Percentiles rank a stretch among this genome's conserved stretches.
These are phyloP conservation scores for Solanum lycopersicoides DNA, from an alignment of 257 asterid genomes.

Conservation along the genomic window DNA sequence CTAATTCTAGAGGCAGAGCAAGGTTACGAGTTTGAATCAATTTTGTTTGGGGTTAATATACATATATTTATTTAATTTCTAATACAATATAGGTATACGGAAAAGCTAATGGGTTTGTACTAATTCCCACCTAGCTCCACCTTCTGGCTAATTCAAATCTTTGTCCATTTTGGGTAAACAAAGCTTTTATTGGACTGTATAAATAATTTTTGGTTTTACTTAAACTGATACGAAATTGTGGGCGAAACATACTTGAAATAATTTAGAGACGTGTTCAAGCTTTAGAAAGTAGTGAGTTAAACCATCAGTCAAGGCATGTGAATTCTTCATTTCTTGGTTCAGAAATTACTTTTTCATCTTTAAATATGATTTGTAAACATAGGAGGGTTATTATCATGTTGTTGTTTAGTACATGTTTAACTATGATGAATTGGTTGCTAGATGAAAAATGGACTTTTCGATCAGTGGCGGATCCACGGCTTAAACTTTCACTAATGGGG, in stretches of 20 bases:
- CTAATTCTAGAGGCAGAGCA: neutral
- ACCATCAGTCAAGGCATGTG: neutral
- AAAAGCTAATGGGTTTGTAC: too few relatives aligned
- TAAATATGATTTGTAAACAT: neutral
- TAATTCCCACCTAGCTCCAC: too few relatives aligned
- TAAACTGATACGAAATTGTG: neutral
- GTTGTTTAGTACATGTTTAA: neutral
- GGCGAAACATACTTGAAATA: neutral
- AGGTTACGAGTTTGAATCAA: too few relatives aligned
- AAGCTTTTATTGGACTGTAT: neutral
- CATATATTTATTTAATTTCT: too few relatives aligned
- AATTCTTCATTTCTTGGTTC: neutral
- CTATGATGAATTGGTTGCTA: neutral
- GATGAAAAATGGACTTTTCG: neutral
- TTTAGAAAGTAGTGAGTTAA: neutral
- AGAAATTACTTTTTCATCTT: neutral
- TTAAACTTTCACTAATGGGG: neutral
- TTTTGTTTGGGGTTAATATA: too few relatives aligned
- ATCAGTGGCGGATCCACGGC: neutral
- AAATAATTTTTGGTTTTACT: neutral
- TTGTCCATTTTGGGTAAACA: neutral
- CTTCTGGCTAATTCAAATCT: neutral
- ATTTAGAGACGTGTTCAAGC: neutral
- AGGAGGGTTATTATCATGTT: neutral
- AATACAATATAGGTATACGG: too few relatives aligned